Evolutionary conservation across 441 rosid genomes (phyloP).

Genomic region (Rhodomyrtus psidioides): DNA sequence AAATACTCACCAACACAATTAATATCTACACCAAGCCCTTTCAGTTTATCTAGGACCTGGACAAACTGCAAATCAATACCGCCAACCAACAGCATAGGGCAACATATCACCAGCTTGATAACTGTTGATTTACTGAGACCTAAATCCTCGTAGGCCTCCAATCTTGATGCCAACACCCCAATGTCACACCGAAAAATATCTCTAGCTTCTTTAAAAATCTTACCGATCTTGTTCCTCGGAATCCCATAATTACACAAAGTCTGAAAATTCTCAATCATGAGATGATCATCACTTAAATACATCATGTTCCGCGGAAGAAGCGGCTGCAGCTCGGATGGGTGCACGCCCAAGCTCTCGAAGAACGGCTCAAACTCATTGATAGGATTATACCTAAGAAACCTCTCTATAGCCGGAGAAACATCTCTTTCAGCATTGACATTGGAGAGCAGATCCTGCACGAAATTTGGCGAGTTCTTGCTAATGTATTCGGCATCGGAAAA

Average conservation of each 20-base stretch:
- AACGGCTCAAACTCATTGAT: slow-evolving; percentile 80
- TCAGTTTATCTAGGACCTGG: slow-evolving; percentile 39
- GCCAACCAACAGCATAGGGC: slow-evolving; percentile 43
- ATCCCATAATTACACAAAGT: slow-evolving; percentile 56
- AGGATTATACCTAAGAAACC: slow-evolving; percentile 60
- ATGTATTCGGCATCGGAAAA: slow-evolving; percentile 73
- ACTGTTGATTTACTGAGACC: slow-evolving; percentile 44
- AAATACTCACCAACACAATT: slow-evolving; percentile 38
- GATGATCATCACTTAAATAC: slow-evolving; percentile 43
- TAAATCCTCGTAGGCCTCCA: slow-evolving; percentile 46
- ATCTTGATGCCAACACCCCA: slow-evolving; percentile 38
- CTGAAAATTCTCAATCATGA: slow-evolving; percentile 58
- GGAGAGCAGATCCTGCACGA: slow-evolving; percentile 34
- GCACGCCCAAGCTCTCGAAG: slow-evolving; percentile 74
- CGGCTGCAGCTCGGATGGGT: slow-evolving; percentile 26
- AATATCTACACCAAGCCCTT: slow-evolving; percentile 32
- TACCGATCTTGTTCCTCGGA: slow-evolving; percentile 57
- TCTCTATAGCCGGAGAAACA: slow-evolving; percentile 28
- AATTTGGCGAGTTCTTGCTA: slow-evolving; percentile 62
- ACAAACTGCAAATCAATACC: slow-evolving; percentile 37
- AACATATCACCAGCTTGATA: slow-evolving; percentile 47
- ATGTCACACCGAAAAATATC: slow-evolving; percentile 40
- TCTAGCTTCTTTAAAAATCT: slow-evolving; percentile 48
- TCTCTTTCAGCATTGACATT: slow-evolving; percentile 38
- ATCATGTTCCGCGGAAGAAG: slow-evolving; percentile 42